These are phyloP conservation scores for Spongospora subterranea DNA, from an alignment of 208 protist genomes.

Conservation along the genomic window DNA sequence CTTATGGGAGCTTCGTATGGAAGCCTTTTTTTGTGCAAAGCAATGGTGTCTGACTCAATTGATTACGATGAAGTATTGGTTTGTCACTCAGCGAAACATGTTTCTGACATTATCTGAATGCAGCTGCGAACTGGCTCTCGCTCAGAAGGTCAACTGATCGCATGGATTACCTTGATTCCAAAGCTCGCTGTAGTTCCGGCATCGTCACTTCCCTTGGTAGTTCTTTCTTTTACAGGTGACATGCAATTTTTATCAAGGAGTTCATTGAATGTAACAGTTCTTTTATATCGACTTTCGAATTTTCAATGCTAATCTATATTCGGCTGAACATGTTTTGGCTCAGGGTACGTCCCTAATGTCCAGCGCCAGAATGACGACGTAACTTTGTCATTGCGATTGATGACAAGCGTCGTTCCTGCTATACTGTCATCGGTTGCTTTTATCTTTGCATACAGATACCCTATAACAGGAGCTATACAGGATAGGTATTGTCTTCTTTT, in stretches of 20 bases:
- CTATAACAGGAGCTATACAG: slow-evolving; percentile 14
- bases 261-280: neutral
- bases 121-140: slow-evolving; percentile 44
- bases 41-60: slow-evolving; percentile 19
- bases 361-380: neutral
- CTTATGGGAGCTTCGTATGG: slow-evolving; percentile 21
- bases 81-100: neutral
- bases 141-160: slow-evolving; percentile 23
- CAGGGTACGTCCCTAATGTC: neutral
- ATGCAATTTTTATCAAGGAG: neutral
- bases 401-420: neutral
- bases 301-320: no score
- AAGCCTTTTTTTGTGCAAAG: slow-evolving; percentile 25
- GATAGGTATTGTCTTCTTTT: no score
- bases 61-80: slow-evolving; percentile 12
- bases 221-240: neutral
- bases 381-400: neutral
- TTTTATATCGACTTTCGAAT: no score
- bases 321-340: no score
- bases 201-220: slow-evolving; percentile 1
- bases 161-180: slow-evolving; percentile 39
- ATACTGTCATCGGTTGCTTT: slow-evolving; percentile 15
- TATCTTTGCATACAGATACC: slow-evolving; percentile 25
- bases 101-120: neutral
- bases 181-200: slow-evolving; percentile 35